Percentiles rank a stretch among this genome's conserved stretches.
Conservation (phyloP, 1,284 basidiomycete genomes). For the Coniophora puteana region DNA sequence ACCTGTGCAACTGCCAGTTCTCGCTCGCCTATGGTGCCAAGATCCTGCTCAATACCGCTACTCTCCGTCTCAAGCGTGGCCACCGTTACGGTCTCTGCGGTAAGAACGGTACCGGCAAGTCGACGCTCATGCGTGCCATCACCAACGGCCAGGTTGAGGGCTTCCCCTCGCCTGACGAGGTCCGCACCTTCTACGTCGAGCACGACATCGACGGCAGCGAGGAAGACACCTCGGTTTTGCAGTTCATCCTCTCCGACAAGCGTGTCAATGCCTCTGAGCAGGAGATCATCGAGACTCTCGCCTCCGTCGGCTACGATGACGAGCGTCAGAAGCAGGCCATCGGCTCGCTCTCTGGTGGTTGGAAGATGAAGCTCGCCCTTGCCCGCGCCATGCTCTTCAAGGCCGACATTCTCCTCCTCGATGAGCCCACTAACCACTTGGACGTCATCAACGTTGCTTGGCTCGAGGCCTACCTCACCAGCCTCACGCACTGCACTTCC, state of each 20-base stretch:
- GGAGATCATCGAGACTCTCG: constrained; percentile 79
- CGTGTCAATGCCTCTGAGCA: constrained; percentile 74
- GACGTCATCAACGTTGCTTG: constrained; percentile 97
- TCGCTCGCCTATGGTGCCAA: constrained; percentile 98
- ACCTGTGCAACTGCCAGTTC: constrained; percentile 98
- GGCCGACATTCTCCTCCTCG: constrained; percentile 94
- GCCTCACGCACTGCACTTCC: constrained; percentile 89
- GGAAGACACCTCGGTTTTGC: constrained; percentile 85
- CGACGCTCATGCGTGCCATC: constrained; percentile 96
- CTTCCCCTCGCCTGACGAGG: constrained; percentile 93
- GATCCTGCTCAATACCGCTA: constrained; percentile 95
- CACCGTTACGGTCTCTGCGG: constrained; percentile 98
- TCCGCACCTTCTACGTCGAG: constrained; percentile 98
- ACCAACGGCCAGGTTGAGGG: constrained; percentile 97
- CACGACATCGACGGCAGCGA: constrained; percentile 98
- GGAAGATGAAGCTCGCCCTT: constrained; percentile 99
- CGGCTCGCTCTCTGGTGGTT: constrained; percentile 95
- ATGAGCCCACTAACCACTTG: constrained; percentile 98
- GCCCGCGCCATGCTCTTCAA: constrained; percentile 99
- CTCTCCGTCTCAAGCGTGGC: constrained; percentile 95
- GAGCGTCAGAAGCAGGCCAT: constrained; percentile 86
- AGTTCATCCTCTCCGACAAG: constrained; percentile 86
- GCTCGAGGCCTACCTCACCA: constrained; percentile 94
- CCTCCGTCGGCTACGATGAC: constrained; percentile 88
- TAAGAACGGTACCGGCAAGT: constrained; percentile 98